Base-by-base conservation (phyloP, 192 early-diverging fungal species). In the Coemansia sp. region DNA sequence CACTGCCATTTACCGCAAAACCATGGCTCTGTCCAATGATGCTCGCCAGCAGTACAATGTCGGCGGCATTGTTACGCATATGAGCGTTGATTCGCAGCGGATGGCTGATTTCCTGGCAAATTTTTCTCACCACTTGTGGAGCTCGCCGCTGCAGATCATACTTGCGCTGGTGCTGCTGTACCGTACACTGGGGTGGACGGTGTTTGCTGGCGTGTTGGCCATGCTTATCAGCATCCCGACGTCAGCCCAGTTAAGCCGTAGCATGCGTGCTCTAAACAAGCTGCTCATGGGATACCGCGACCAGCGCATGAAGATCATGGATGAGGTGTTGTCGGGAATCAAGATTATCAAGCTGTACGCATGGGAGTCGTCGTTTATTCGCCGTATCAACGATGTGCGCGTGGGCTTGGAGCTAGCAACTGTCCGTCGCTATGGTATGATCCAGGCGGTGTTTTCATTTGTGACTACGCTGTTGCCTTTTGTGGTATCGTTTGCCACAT, bases 1-100 rank as follows among this genome's bases (percentile, higher is more conserved):
- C 23, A 89, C 96, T 0, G 87, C 92, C 17, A 89, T 98, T 42
- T 98, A 96, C 68, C 83, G 84, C 58, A 99, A 97, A 56, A 83
- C 93, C 6, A 72, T 99, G 47, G 56, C 76, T 9, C 82, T 99
- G 9, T 92, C 90, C 38, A 94, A 90, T 66, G 79, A 83, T 17
- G 81, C 87, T 46, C 84, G 94, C 5, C 91, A 94, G 60, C 70
- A 76, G n/a, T 91, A 86, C 41, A 95, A 91, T 31, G 83, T 90
- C 15, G 90, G 91, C 18, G 88, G 90, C 41, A 89, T 92, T 40
- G 83, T 86, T 26, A 85, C 85, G 26, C 62, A 85, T 43, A 89
- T 91, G 87, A 85, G 83, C 56, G 84, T 88, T 10, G 89, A 91
- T 65, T 78, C 87, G 11, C 82, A 88, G 62, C 74, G 82, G 14